These are phyloP conservation scores for Chrysoporthe puriensis DNA, from an alignment of 2,329 filamentous ascomycete species.

Conservation along the genomic window DNA sequence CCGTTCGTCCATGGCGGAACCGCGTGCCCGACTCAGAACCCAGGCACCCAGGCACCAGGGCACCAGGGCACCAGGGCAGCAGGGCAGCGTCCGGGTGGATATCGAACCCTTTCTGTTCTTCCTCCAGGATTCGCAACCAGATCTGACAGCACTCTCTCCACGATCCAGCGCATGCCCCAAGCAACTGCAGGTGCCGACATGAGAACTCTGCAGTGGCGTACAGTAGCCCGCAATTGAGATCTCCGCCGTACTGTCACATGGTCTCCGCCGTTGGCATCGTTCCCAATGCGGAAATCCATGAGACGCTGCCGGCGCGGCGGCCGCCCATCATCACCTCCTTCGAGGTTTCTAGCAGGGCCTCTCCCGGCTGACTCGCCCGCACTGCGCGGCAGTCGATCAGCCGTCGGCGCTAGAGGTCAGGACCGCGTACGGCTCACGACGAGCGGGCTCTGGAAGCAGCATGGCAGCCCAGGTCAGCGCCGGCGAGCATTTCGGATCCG, in stretches of 20 bases:
- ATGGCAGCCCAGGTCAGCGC: no score
- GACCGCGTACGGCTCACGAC: background rate
- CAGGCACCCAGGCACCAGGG: background rate
- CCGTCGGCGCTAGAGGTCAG: background rate
- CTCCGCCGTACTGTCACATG: no score
- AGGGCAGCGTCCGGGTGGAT: background rate
- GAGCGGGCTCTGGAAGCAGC: no score
- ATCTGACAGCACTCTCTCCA: slow-evolving; percentile 2
- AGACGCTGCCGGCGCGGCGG: no score
- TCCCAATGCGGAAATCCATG: no score
- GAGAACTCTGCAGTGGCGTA: no score
- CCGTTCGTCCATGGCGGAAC: background rate
- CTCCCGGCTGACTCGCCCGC: background rate
- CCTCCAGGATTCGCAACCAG: background rate
- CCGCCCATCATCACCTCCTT: no score
- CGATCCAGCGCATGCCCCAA: background rate
- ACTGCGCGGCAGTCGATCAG: background rate
- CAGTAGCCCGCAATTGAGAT: no score
- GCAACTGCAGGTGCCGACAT: background rate
- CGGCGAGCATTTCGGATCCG: background rate
- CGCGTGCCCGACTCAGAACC: no score
- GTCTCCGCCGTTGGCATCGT: no score
- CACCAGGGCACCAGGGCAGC: background rate
- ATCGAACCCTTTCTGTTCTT: background rate
- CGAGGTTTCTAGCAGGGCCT: background rate